Base-by-base conservation (phyloP, 371 early-diverging fungal species). In the Phascolomyces articulosus region DNA sequence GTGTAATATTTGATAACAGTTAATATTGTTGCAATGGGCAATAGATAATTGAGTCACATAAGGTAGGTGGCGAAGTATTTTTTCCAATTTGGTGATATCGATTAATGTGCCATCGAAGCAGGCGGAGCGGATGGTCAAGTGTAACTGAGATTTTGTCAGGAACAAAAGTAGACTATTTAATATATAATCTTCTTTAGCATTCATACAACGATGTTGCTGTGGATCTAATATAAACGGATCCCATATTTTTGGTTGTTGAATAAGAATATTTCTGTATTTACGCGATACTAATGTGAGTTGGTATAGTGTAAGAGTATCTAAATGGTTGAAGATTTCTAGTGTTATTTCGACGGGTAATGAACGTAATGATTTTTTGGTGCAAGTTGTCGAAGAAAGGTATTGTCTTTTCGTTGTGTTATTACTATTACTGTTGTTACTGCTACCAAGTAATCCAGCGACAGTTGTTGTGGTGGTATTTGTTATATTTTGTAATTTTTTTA, bases 221-320 rank as follows among this genome's bases (percentile, higher is more conserved):
- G 65, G 65, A 20, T 65, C 59, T 28, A 58, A 27, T 4, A 26
- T 8, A 4, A 65, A 2, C 3, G 27, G 11, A 8, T 29, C 27
- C 65, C 65, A 65, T 6, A 58, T 13, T 10, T 48, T n/a, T 10
- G 20, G 4, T 10, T 16, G 21, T 2, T 54, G 51, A 28, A 29
- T 34, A 11, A 58, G 49, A 3, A 40, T 26, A 8, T 65, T 48
- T 20, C 65, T 38, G 26, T 49, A 65, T 51, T 24, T 27, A 8
- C 53, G 15, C 16, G 59, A 58, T 28, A 54, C 59, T 2, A 51
- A 55, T 8, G 59, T 58, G 13, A 65, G 34, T 1, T 51, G 65
- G 54, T 59, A 65, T 11, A 65, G 54, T 13, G 59, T 58, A 15
- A 59, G 16, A 10, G 31, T 53, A 23, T 65, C 65, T n/a, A 65